These are phyloP conservation scores for Clonostachys chloroleuca DNA, from an alignment of 2,329 filamentous ascomycete genomes.

Conservation along the genomic window DNA sequence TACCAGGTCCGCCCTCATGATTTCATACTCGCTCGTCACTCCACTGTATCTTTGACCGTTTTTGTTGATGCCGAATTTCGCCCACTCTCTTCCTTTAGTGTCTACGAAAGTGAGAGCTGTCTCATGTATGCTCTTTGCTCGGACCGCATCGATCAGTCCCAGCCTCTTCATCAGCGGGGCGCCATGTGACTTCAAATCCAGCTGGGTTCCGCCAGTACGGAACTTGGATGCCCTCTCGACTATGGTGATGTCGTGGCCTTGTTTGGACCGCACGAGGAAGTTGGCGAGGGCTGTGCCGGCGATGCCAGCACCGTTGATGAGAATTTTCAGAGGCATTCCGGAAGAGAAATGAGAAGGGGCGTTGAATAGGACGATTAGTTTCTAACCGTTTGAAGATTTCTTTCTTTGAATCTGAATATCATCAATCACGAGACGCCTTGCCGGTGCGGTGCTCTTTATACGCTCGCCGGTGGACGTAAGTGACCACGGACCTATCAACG, in stretches of 20 bases:
- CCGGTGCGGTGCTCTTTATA: background rate
- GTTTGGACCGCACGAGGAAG: conserved; percentile 30
- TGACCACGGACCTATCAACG: background rate
- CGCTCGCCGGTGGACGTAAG: background rate
- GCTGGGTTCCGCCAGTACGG: conserved; percentile 41
- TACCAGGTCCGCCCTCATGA: conserved; percentile 54
- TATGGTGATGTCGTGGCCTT: conserved; percentile 31
- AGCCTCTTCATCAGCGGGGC: conserved; percentile 45
- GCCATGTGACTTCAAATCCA: conserved; percentile 48
- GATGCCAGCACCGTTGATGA: conserved; percentile 25
- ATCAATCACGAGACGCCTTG: background rate
- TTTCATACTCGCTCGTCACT: conserved; percentile 52
- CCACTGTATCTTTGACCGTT: conserved; percentile 29
- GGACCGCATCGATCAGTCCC: conserved; percentile 40
- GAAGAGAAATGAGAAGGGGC: background rate
- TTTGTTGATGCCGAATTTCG: conserved; percentile 29
- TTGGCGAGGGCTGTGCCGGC: conserved; percentile 39
- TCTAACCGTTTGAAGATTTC: background rate
- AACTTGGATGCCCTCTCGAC: conserved; percentile 33
- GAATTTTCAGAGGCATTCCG: conserved; percentile 29
- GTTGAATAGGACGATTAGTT: background rate
- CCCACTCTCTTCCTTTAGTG: conserved; percentile 24
- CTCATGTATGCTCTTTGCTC: conserved; percentile 35
- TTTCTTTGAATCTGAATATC: background rate
- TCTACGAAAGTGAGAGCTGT: conserved; percentile 39